phyloP scores from a whole-genome alignment of 306 rosid species.

The Corylus avellana region DNA sequence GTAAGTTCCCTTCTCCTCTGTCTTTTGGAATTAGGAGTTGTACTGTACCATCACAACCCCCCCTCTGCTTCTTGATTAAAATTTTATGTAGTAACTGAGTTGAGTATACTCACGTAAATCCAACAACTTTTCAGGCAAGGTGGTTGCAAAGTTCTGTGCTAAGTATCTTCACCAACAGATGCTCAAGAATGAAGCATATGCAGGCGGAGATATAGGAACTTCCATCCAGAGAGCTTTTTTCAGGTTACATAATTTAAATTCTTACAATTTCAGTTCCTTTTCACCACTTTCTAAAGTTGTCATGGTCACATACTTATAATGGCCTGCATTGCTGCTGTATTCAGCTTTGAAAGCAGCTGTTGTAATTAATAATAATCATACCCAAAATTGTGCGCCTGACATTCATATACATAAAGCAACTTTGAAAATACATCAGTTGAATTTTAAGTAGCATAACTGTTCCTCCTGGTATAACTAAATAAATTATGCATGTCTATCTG shows the following conservation, averaged over 20 bases:
- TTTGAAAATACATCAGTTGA: background rate
- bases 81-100: background rate
- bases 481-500: background rate
- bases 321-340: background rate
- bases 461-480: background rate
- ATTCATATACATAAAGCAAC: background rate
- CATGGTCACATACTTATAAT: background rate
- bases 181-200: slow-evolving; percentile 71
- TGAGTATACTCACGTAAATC: slow-evolving; percentile 27
- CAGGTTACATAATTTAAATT: slow-evolving; percentile 56
- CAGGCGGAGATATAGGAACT: slow-evolving; percentile 74
- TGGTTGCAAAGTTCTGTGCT: slow-evolving; percentile 95
- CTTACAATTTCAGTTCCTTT: slow-evolving; percentile 28
- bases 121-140: slow-evolving; percentile 72
- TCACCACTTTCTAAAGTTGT: slow-evolving; percentile 17
- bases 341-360: background rate
- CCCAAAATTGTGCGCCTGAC: background rate
- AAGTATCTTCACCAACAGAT: slow-evolving; percentile 90
- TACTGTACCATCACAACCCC: no score
- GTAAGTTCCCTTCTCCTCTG: background rate
- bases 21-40: background rate
- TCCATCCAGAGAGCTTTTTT: slow-evolving; percentile 78
- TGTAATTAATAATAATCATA: background rate
- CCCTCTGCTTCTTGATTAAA: background rate
- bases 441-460: background rate